These are phyloP conservation scores for Lithospermum erythrorhizon DNA, from an alignment of 257 asterid genomes.

Conservation along the genomic window DNA sequence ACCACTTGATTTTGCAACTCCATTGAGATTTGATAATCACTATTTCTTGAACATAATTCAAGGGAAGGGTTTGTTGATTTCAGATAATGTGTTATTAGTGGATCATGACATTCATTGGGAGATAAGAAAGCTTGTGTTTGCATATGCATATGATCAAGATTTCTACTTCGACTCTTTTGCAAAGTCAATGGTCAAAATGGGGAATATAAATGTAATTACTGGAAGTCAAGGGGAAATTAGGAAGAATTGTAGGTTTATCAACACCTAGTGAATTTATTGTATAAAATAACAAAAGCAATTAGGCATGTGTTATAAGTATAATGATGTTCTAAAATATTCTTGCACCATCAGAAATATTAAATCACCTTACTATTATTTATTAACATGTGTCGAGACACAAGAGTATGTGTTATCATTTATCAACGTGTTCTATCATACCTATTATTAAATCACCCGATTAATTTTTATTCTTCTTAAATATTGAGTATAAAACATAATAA, in stretches of 20 bases:
- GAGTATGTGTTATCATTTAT: too few species aligned
- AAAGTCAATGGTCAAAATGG: conserved; percentile 52
- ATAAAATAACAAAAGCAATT: too few species aligned
- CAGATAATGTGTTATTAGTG: conserved; percentile 35
- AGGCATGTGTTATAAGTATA: too few species aligned
- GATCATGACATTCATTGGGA: conserved; percentile 18
- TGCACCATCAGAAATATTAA: too few species aligned
- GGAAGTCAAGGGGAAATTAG: conserved; percentile 40
- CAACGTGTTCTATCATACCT: too few species aligned
- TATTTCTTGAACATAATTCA: conserved; percentile 39
- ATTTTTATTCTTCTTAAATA: too few species aligned
- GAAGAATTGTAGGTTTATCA: conserved; percentile 36
- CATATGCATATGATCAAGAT: conserved; percentile 25
- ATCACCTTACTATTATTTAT: too few species aligned
- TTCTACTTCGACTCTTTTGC: conserved; percentile 37
- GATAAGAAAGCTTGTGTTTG: conserved; percentile 23
- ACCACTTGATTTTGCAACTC: conserved; percentile 24
- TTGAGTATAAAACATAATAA: too few species aligned
- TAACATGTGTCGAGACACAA: too few species aligned
- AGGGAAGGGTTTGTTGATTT: conserved; percentile 34
- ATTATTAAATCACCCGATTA: too few species aligned
- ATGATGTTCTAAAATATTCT: too few species aligned
- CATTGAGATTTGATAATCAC: conserved; percentile 37
- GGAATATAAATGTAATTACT: conserved; percentile 29
- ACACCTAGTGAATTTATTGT: conserved; percentile 2